These are phyloP conservation scores for Paraglomus occultum DNA, from an alignment of 192 early-diverging fungal species.

Conservation along the genomic window DNA sequence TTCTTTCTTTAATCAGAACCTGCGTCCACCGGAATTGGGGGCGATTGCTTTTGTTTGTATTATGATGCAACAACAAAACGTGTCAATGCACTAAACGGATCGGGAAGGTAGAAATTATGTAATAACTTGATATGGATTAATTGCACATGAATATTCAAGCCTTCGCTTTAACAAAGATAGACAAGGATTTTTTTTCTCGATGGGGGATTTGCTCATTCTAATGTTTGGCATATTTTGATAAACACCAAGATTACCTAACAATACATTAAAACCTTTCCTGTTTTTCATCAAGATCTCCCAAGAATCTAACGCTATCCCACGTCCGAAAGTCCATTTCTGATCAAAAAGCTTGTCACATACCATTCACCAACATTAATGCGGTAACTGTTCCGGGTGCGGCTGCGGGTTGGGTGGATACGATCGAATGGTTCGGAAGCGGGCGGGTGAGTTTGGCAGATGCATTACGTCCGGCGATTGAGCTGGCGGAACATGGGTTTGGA, in stretches of 20 bases:
- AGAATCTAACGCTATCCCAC: conserved; percentile 51
- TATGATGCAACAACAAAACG: conserved; percentile 59
- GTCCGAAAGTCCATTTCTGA: conserved; percentile 37
- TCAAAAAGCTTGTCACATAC: conserved; percentile 34
- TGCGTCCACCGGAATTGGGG: conserved; percentile 72
- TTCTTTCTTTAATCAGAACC: conserved; percentile 60
- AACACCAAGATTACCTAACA: too few relatives aligned
- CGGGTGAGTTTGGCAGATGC: conserved; percentile 53
- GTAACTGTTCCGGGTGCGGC: conserved; percentile 77
- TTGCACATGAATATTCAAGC: too few relatives aligned
- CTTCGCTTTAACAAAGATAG: too few relatives aligned
- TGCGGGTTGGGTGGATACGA: conserved; percentile 69
- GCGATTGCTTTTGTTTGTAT: conserved; percentile 78
- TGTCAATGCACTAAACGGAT: conserved; percentile 62
- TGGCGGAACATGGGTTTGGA: conserved; percentile 68
- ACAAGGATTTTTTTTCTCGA: neutral
- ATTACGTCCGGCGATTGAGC: conserved; percentile 63
- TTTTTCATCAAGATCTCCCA: conserved; percentile 48
- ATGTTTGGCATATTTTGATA: neutral
- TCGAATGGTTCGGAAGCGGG: conserved; percentile 62
- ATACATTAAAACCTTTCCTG: too few relatives aligned
- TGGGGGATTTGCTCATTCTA: neutral
- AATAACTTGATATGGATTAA: neutral
- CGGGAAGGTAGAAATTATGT: conserved; percentile 44
- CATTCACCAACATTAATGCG: conserved; percentile 42